Percentiles rank a stretch among this genome's conserved stretches.
These are phyloP conservation scores for Pilatotrama ljubarskyi DNA, from an alignment of 768 basidiomycete species.

Conservation along the genomic window DNA sequence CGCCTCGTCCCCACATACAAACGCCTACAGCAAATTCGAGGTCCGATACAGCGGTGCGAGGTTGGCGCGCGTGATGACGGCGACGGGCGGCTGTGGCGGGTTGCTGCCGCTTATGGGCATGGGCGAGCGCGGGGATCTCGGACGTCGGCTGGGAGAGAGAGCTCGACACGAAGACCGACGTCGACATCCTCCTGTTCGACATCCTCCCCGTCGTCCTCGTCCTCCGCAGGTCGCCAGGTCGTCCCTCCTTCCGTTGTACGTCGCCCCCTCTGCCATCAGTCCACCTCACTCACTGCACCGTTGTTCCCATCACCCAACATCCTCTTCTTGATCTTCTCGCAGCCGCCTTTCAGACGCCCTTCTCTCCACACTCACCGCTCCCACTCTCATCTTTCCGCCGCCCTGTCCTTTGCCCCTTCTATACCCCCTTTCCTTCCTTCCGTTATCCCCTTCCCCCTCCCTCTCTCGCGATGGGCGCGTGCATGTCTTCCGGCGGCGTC, in stretches of 20 bases:
- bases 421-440: conserved; percentile 13
- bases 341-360: conserved; percentile 12
- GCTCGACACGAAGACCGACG: too few relatives aligned
- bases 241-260: conserved; percentile 8
- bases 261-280: neutral
- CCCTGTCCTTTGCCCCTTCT: conserved; percentile 1
- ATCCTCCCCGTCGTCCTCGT: neutral
- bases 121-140: too few relatives aligned
- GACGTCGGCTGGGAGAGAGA: too few relatives aligned
- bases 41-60: too few relatives aligned
- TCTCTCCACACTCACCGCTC: neutral
- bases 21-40: too few relatives aligned
- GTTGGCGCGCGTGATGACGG: too few relatives aligned
- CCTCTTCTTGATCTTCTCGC: conserved; percentile 14
- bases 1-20: too few relatives aligned
- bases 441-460: conserved; percentile 7
- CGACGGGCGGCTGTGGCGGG: too few relatives aligned
- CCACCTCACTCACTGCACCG: neutral
- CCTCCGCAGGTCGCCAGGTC: conserved; percentile 15
- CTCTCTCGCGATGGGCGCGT: conserved; percentile 60
- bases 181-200: neutral
- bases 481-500: conserved; percentile 62
- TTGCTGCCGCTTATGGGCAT: too few relatives aligned
- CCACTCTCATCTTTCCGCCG: neutral
- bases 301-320: conserved; percentile 14